A percentile compares a stretch with the other conserved stretches of the same genome.
Conservation (phyloP, 108 stramenopile genomes). For the Skeletonema menzelii region DNA sequence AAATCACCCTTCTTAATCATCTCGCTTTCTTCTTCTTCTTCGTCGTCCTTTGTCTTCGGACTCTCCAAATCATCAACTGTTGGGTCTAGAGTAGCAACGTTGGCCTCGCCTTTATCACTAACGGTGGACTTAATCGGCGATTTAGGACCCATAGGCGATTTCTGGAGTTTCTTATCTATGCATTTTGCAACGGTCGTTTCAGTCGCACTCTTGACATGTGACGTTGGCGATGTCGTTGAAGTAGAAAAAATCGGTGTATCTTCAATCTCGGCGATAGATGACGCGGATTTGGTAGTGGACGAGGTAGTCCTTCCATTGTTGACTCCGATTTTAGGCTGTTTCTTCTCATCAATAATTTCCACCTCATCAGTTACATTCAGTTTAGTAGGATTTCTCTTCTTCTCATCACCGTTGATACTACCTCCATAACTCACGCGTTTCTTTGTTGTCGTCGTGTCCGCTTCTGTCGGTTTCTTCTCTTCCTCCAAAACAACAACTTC, state of each 20-base stretch:
- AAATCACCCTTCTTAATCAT: slow-evolving; percentile 9
- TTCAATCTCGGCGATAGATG: background rate
- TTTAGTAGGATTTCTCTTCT: background rate
- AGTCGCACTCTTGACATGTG: background rate
- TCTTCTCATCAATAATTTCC: background rate
- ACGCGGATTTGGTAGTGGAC: background rate
- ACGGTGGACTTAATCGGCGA: background rate
- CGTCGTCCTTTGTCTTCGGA: background rate
- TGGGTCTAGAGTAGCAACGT: background rate
- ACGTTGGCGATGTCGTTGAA: background rate
- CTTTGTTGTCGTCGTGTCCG: background rate
- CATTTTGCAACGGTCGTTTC: background rate
- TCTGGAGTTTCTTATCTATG: background rate
- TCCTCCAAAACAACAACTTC: background rate
- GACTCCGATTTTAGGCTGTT: too few relatives aligned
- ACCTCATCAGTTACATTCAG: background rate
- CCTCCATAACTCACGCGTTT: background rate
- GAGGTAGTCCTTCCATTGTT: background rate
- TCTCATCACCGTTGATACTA: background rate
- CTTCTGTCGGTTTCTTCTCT: background rate
- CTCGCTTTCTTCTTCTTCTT: background rate
- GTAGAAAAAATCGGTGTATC: background rate
- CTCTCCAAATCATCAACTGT: background rate
- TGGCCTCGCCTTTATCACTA: background rate
- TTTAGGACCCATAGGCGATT: background rate